Conservation (phyloP, 2,329 filamentous ascomycete genomes). For the Botryotinia convoluta region DNA sequence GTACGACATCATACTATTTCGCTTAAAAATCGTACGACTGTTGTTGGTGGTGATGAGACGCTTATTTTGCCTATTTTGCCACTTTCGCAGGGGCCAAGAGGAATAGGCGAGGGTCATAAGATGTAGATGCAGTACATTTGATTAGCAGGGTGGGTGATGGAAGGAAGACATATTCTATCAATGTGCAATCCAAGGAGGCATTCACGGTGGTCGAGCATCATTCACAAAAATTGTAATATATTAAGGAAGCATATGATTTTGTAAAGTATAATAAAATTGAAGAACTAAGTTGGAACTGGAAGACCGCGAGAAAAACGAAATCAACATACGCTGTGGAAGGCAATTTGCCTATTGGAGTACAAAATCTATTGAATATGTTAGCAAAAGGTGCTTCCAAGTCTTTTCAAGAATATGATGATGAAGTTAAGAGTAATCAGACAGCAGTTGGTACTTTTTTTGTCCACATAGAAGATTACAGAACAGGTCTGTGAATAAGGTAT, state of each 20-base stretch:
- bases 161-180: neutral
- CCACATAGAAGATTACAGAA: slow-evolving; percentile 70
- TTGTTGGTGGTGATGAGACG: neutral
- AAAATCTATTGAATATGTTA: slow-evolving; percentile 18
- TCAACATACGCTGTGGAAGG: slow-evolving; percentile 1
- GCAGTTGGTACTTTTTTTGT: slow-evolving; percentile 74
- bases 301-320: neutral
- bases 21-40: slow-evolving; percentile 7
- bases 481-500: slow-evolving; percentile 76
- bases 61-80: slow-evolving; percentile 1
- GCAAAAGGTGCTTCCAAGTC: neutral
- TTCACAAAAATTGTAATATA: neutral
- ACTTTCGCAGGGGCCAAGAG: neutral
- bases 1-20: neutral
- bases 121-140: neutral
- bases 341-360: neutral
- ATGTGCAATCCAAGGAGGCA: neutral
- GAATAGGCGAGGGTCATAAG: neutral
- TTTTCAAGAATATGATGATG: slow-evolving; percentile 1
- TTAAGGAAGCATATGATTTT: neutral
- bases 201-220: neutral
- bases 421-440: slow-evolving; percentile 58
- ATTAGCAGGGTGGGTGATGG: neutral
- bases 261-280: neutral
- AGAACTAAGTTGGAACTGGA: neutral